Conservation (phyloP, 495 filamentous ascomycete species). For the Lichenothelia convexa region DNA sequence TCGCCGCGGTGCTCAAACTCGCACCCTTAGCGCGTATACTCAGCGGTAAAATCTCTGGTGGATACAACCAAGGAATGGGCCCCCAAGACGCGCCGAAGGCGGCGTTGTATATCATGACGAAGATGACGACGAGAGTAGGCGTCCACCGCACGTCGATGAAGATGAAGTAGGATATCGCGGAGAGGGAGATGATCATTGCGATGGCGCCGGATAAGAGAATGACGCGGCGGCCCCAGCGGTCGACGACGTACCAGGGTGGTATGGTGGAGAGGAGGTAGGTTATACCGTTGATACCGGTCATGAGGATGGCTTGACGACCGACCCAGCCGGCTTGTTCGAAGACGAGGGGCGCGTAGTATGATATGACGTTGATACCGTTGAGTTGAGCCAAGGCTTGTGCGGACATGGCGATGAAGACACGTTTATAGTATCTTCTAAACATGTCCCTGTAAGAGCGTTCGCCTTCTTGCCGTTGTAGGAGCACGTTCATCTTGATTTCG, state of each 20-base stretch:
- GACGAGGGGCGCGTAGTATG: conserved; percentile 91
- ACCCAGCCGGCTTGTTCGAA: conserved; percentile 92
- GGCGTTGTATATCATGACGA: conserved; percentile 97
- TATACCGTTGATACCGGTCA: conserved; percentile 93
- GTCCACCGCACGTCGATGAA: conserved; percentile 65
- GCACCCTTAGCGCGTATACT: conserved; percentile 97
- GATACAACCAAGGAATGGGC: conserved; percentile 94
- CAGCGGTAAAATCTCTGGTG: conserved; percentile 88
- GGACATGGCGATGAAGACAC: conserved; percentile 97
- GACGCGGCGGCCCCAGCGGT: conserved; percentile 73
- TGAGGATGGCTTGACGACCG: conserved; percentile 77
- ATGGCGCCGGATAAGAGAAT: conserved; percentile 85
- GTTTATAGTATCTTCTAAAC: conserved; percentile 81
- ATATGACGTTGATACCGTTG: conserved; percentile 98
- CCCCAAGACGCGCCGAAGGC: conserved; percentile 99
- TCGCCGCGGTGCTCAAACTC: conserved; percentile 86
- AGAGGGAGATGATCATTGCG: conserved; percentile 81
- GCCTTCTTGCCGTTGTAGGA: conserved; percentile 82
- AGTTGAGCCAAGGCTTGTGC: conserved; percentile 89
- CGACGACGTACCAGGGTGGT: conserved; percentile 94
- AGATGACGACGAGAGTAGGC: conserved; percentile 67
- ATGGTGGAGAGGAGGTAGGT: conserved; percentile 81
- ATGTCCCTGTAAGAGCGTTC: conserved; percentile 84
- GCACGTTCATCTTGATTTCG: conserved; percentile 95
- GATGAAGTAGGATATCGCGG: conserved; percentile 86